Evolutionary conservation across 192 early-diverging fungal genomes (phyloP).

Genomic region (Coemansia aciculifera): DNA sequence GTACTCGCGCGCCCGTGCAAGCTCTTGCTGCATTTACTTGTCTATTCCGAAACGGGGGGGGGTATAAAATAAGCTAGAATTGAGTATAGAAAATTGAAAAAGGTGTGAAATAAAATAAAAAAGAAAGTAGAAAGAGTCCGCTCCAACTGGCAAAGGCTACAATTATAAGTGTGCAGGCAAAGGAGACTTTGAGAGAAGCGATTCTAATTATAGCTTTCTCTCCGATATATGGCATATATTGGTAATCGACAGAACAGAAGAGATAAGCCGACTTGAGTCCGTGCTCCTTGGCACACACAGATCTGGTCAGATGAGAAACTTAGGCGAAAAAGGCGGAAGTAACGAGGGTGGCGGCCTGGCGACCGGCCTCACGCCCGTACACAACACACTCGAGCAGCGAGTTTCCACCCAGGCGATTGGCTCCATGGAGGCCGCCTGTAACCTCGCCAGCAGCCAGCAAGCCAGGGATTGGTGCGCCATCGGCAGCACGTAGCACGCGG

Average conservation of each 20-base stretch:
- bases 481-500: constrained; percentile 36
- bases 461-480: constrained; percentile 70
- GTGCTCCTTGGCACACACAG: background rate
- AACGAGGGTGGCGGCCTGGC: constrained; percentile 30
- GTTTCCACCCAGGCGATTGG: constrained; percentile 92
- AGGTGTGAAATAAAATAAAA: constrained; percentile 1
- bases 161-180: background rate
- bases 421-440: constrained; percentile 94
- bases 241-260: background rate
- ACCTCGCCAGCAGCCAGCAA: constrained; percentile 91
- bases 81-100: background rate
- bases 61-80: background rate
- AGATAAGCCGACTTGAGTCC: background rate
- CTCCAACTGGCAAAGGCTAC: background rate
- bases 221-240: background rate
- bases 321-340: background rate
- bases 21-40: constrained; percentile 12
- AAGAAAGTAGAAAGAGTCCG: background rate
- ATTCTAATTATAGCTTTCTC: background rate
- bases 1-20: constrained; percentile 22
- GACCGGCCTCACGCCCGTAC: constrained; percentile 90
- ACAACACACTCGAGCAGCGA: constrained; percentile 95
- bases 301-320: background rate
- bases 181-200: background rate
- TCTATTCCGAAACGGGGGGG: background rate